Evolutionary conservation across 2,329 filamentous ascomycete genomes (phyloP).

Genomic region (Colletotrichum limetticola): DNA sequence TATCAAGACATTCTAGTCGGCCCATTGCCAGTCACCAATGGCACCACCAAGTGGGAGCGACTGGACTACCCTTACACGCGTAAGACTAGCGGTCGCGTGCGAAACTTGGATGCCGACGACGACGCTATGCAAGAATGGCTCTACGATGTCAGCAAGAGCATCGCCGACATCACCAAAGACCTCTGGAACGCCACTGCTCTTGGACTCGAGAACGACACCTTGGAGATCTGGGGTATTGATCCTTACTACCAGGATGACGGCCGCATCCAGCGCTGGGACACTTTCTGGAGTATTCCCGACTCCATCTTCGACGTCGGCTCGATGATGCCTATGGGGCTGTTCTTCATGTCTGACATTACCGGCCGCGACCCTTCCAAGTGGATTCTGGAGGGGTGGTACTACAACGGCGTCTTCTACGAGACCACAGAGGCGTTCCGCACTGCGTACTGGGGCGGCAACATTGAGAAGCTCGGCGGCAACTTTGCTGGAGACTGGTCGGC

Average conservation of each 20-base stretch:
- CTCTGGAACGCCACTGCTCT: constrained; percentile 51
- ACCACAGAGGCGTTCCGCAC: constrained; percentile 58
- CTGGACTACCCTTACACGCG: constrained; percentile 55
- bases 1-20: constrained; percentile 60
- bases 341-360: constrained; percentile 58
- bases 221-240: constrained; percentile 53
- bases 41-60: constrained; percentile 49
- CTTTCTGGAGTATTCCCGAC: constrained; percentile 52
- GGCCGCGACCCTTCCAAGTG: constrained; percentile 62
- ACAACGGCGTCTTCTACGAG: constrained; percentile 63
- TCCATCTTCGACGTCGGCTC: constrained; percentile 54
- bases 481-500: constrained; percentile 59
- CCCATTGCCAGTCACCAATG: constrained; percentile 56
- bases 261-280: constrained; percentile 58
- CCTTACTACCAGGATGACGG: constrained; percentile 53
- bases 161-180: constrained; percentile 53
- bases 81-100: constrained; percentile 48
- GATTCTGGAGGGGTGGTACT: constrained; percentile 63
- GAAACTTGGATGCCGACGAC: constrained; percentile 50
- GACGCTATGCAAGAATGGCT: constrained; percentile 47
- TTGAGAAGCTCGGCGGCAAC: constrained; percentile 58
- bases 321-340: constrained; percentile 57
- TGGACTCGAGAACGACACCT: constrained; percentile 53
- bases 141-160: constrained; percentile 43
- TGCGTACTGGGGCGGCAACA: constrained; percentile 53